Evolutionary conservation across 2,329 filamentous ascomycete species (phyloP).

Genomic region (Nothomitra cinnamomea): DNA sequence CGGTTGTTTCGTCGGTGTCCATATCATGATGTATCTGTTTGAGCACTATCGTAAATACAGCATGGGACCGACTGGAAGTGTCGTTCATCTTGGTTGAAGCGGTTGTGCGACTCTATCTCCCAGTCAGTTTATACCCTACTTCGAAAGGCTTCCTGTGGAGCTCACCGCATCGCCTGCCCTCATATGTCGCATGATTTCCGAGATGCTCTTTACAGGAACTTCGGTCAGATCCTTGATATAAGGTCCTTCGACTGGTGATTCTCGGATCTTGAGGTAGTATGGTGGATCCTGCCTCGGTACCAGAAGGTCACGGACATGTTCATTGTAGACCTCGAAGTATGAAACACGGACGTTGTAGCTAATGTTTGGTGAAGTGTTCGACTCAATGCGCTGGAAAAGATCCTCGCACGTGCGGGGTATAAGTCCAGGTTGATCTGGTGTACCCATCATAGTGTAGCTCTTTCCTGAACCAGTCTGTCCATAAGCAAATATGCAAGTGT

Average conservation of each 20-base stretch:
- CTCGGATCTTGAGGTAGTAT: slow-evolving; percentile 91
- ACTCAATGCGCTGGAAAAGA: slow-evolving; percentile 82
- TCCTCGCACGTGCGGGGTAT: slow-evolving; percentile 94
- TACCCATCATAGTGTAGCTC: slow-evolving; percentile 97
- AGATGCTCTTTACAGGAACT: slow-evolving; percentile 71
- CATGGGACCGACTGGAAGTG: slow-evolving; percentile 87
- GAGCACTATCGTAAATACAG: slow-evolving; percentile 93
- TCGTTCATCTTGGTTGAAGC: slow-evolving; percentile 99
- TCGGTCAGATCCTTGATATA: slow-evolving; percentile 96
- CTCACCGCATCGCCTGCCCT: slow-evolving; percentile 54
- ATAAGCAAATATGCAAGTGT: slow-evolving; percentile 98
- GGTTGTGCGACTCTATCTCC: slow-evolving; percentile 52
- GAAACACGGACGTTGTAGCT: slow-evolving; percentile 95
- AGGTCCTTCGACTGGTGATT: slow-evolving; percentile 84
- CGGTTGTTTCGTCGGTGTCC: slow-evolving; percentile 93
- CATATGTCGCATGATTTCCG: slow-evolving; percentile 83
- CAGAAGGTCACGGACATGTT: slow-evolving; percentile 88
- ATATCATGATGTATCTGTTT: slow-evolving; percentile 98
- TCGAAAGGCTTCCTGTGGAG: not conserved
- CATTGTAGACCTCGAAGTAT: slow-evolving; percentile 99
- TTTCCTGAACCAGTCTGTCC: slow-evolving; percentile 96
- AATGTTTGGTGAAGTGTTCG: slow-evolving; percentile 71
- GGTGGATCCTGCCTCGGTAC: slow-evolving; percentile 64
- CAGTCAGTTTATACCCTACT: not conserved
- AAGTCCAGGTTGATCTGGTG: slow-evolving; percentile 64